Conservation (phyloP, 352 stramenopile species). For the Aphanomyces astaci region DNA sequence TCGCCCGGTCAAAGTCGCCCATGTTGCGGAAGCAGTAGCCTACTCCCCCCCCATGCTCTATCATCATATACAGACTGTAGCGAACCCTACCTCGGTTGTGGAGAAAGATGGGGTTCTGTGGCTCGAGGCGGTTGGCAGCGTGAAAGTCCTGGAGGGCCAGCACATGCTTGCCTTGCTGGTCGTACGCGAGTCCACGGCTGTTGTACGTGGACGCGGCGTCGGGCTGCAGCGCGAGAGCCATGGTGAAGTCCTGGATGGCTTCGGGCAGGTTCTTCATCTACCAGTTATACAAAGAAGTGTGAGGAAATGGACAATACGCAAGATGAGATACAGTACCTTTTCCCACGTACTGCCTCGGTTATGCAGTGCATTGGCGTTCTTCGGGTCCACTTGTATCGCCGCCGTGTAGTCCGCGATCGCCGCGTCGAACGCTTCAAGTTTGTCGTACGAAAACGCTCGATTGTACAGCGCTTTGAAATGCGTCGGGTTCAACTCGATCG, state of each 20-base stretch:
- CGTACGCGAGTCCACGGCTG: conserved; percentile 64
- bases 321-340: conserved; percentile 32
- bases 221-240: conserved; percentile 49
- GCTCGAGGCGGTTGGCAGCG: conserved; percentile 51
- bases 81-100: conserved; percentile 53
- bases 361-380: conserved; percentile 75
- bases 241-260: conserved; percentile 64
- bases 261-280: conserved; percentile 43
- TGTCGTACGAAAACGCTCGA: conserved; percentile 80
- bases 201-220: conserved; percentile 69
- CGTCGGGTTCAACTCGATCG: conserved; percentile 51
- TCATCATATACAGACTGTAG: background rate
- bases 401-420: conserved; percentile 72
- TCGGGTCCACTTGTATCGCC: conserved; percentile 52
- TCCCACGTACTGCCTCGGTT: conserved; percentile 77
- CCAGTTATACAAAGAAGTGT: background rate
- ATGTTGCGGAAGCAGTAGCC: conserved; percentile 77
- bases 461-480: conserved; percentile 89
- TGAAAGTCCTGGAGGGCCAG: conserved; percentile 74
- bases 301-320: no score
- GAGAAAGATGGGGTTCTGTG: conserved; percentile 65
- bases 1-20: conserved; percentile 56
- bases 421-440: conserved; percentile 53
- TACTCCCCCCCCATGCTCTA: background rate
- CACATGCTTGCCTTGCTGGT: conserved; percentile 45